A percentile compares a stretch with the other conserved stretches of the same genome.
Conservation (phyloP, 352 stramenopile species). For the Pythium oligandrum region DNA sequence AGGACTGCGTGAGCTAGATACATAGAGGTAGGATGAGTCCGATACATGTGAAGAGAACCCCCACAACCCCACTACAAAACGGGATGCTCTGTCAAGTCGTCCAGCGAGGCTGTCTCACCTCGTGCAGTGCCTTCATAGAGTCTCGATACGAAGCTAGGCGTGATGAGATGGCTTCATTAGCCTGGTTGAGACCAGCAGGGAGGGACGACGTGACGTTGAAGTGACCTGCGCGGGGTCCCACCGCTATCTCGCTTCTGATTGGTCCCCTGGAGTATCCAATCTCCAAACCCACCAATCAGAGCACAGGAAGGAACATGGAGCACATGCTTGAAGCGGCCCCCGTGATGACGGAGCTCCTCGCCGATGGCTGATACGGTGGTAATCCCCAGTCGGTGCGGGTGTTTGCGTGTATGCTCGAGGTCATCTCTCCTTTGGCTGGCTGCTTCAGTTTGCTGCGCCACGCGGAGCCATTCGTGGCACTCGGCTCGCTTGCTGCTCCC, state of each 20-base stretch:
- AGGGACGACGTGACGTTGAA: conserved; percentile 16
- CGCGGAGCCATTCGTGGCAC: no score
- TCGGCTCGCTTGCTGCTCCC: no score
- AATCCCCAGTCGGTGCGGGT: no score
- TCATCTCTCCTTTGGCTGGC: conserved; percentile 1
- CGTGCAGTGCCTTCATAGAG: no score
- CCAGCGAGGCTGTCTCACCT: no score
- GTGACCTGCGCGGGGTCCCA: conserved; percentile 6
- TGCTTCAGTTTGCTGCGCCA: neutral
- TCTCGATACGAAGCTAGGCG: no score
- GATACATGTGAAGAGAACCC: no score
- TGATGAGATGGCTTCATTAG: conserved; percentile 4
- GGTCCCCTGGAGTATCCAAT: conserved; percentile 1
- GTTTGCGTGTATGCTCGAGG: neutral
- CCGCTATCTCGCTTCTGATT: conserved; percentile 23
- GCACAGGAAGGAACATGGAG: conserved; percentile 35
- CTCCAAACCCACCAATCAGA: conserved; percentile 30
- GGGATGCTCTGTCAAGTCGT: no score
- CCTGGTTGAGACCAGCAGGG: conserved; percentile 6
- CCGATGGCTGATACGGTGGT: neutral
- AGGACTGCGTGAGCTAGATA: no score
- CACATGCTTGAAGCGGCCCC: conserved; percentile 18
- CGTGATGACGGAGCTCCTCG: neutral
- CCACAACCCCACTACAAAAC: no score
- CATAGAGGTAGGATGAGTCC: no score